Base-by-base conservation (phyloP, 1,284 basidiomycete genomes). In the Chalciporus sp. region DNA sequence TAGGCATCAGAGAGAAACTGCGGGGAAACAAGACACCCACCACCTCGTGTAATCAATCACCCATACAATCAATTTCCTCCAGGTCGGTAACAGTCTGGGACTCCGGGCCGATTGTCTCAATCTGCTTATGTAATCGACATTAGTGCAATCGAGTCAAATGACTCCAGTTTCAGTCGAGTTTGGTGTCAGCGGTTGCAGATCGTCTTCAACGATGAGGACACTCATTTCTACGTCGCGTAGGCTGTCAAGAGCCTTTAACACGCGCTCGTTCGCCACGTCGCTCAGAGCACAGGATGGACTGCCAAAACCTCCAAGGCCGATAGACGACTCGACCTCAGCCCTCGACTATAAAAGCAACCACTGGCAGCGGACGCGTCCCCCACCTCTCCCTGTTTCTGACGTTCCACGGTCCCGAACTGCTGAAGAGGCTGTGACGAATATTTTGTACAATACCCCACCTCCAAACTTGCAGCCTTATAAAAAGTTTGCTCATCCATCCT, bases 341-440 rank as follows among this genome's bases (percentile, higher is more conserved):
- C 80, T 97, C 61, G 94, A 97, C 74, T 98, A 97, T 83, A 95
- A 96, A 79, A 87, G 70, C 54, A 71, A 79, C 5, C 88, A 23
- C 6, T 23, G 23, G 23, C 23, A 94, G 63, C 79, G 79, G 52
- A 81, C 76, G 62, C 82, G 82, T 61, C 93, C 86, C 52, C 92
- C 83, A 68, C 96, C 80, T 67, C 83, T 84, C 70, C 97, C 89
- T 6, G 72, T 84, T 67, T 82, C 85, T 70, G 91, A 92, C 66
- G 66, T 89, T 7, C 89, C 88, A 7, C 81, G 88, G 42, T 78
- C 81, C n/a, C 80, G 88, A 52, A 88, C 84, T 29, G 94, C 94
- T 40, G 94, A 96, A 73, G 94, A 97, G 73, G 92, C 94, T 40
- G 94, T 97, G 26, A 95, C 93, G 20, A 96, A 95, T 71, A 96